Conservation (phyloP, 2,329 filamentous ascomycete species). For the Lachnellula suecica region DNA sequence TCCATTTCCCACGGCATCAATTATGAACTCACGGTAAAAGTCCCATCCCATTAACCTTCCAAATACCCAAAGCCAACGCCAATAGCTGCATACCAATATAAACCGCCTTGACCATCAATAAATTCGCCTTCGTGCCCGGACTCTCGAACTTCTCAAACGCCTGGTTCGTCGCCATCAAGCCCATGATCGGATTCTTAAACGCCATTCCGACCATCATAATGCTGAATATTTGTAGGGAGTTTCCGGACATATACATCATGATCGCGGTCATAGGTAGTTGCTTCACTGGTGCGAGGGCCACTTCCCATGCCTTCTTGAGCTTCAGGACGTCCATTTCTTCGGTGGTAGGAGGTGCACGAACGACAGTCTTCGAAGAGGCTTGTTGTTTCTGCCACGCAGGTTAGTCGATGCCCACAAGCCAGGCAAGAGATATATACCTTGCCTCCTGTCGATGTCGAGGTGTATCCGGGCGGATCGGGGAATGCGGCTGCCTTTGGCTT, state of each 20-base stretch:
- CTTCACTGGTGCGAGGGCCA: constrained; percentile 91
- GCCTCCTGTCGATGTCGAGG: constrained; percentile 47
- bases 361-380: constrained; percentile 38
- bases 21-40: constrained; percentile 73
- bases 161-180: constrained; percentile 76
- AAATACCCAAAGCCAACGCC: constrained; percentile 81
- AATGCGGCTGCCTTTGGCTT: constrained; percentile 68
- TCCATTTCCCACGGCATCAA: neutral
- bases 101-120: constrained; percentile 81
- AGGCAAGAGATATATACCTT: constrained; percentile 47
- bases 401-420: constrained; percentile 11
- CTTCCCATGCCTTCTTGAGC: constrained; percentile 98
- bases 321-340: constrained; percentile 95
- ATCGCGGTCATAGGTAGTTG: constrained; percentile 96
- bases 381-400: constrained; percentile 36
- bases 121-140: constrained; percentile 68
- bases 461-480: constrained; percentile 85
- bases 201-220: constrained; percentile 99
- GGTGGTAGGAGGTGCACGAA: constrained; percentile 66
- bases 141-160: constrained; percentile 93
- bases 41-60: constrained; percentile 97
- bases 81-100: constrained; percentile 87
- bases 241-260: constrained; percentile 99
- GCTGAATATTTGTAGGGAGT: constrained; percentile 96
- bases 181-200: constrained; percentile 93